Evolutionary conservation across 2,329 filamentous ascomycete species (phyloP).

Genomic region (Pseudogymnoascus sp.): DNA sequence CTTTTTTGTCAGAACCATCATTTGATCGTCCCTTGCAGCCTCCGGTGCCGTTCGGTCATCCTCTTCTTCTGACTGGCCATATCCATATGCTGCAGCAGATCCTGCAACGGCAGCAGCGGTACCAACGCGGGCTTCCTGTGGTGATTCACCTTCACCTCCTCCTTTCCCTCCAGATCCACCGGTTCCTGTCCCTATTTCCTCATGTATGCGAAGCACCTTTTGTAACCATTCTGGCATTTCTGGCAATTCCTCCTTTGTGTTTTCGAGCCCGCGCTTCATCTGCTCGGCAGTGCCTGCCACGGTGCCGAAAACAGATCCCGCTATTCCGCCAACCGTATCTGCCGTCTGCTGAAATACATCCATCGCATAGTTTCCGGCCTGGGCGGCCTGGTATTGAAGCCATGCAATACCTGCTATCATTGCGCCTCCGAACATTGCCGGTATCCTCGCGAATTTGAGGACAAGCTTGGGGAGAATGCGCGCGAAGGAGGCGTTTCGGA

Average conservation of each 20-base stretch:
- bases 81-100: constrained; percentile 70
- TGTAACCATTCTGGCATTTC: constrained; percentile 68
- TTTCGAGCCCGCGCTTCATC: constrained; percentile 72
- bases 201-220: constrained; percentile 56
- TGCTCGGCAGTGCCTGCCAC: constrained; percentile 70
- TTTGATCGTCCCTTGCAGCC: constrained; percentile 83
- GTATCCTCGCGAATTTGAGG: constrained; percentile 79
- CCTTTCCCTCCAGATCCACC: constrained; percentile 35
- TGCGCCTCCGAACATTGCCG: constrained; percentile 84
- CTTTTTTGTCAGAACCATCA: constrained; percentile 98
- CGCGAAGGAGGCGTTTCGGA: constrained; percentile 56
- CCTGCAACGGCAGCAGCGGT: constrained; percentile 60
- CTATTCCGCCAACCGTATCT: constrained; percentile 61
- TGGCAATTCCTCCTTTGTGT: constrained; percentile 67
- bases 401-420: constrained; percentile 83
- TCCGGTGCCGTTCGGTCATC: constrained; percentile 54
- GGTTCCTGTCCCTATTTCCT: constrained; percentile 42
- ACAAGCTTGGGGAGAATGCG: constrained; percentile 74
- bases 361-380: constrained; percentile 68
- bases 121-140: constrained; percentile 51
- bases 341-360: constrained; percentile 68
- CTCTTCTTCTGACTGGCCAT: constrained; percentile 62
- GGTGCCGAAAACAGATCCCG: constrained; percentile 60
- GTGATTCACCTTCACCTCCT: constrained; percentile 31
- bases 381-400: constrained; percentile 89